These are phyloP conservation scores for Mangifera indica DNA, from an alignment of 345 rosid genomes.

Conservation along the genomic window DNA sequence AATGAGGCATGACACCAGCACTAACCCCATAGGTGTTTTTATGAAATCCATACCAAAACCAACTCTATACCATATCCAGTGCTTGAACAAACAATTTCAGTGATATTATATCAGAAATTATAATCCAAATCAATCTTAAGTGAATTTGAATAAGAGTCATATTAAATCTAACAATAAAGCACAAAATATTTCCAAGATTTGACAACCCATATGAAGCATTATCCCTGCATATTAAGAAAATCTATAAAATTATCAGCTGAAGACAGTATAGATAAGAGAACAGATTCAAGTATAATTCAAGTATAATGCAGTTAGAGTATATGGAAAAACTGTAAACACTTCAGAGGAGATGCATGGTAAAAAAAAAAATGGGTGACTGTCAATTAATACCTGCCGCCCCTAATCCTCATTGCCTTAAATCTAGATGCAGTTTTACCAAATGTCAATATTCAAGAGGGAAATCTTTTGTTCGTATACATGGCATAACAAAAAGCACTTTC, in stretches of 20 bases:
- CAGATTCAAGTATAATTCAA: not conserved
- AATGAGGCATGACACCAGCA: not conserved
- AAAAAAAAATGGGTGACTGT: no score
- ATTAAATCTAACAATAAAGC: not conserved
- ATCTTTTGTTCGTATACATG: not conserved
- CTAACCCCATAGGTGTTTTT: not conserved
- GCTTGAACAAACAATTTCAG: not conserved
- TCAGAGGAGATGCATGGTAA: not conserved
- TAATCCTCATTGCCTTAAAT: not conserved
- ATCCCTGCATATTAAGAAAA: not conserved
- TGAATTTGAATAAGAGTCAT: not conserved
- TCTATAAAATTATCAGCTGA: not conserved
- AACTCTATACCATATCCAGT: no score
- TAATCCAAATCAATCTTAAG: not conserved
- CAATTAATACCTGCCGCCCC: no score
- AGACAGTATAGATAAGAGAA: not conserved
- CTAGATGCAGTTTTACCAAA: constrained; percentile 3
- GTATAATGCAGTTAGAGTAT: not conserved
- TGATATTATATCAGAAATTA: not conserved
- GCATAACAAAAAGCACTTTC: not conserved
- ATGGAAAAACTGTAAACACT: not conserved
- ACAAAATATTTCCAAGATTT: not conserved
- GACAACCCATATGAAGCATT: not conserved
- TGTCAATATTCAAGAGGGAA: not conserved
- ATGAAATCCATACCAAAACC: constrained; percentile 2